phyloP scores from a whole-genome alignment of 306 rosid species.

The Citrullus mucosospermus region DNA sequence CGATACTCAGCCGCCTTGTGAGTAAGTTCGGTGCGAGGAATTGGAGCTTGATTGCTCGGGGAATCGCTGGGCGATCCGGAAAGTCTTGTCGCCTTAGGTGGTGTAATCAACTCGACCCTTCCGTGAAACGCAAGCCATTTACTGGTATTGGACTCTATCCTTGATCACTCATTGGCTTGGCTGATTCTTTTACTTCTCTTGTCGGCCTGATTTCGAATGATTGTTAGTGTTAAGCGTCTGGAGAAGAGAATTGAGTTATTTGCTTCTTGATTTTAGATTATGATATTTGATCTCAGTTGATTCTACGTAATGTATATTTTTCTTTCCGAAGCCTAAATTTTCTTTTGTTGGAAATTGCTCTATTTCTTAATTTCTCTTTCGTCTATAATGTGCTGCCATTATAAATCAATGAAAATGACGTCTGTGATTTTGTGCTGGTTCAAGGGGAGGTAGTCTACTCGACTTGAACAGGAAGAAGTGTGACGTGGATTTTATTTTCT shows the following conservation, averaged over 20 bases:
- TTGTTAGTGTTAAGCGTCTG: neutral
- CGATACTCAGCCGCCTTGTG: slow-evolving; percentile 60
- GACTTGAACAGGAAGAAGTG: neutral
- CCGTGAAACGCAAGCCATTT: slow-evolving; percentile 86
- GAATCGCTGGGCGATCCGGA: slow-evolving; percentile 81
- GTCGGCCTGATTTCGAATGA: neutral
- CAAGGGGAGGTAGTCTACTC: neutral
- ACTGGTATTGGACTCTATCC: slow-evolving; percentile 31
- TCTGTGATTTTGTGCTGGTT: neutral
- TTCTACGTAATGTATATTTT: neutral
- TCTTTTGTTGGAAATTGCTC: neutral
- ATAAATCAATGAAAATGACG: neutral
- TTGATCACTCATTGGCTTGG: neutral
- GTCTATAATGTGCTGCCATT: neutral
- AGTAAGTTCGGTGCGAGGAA: slow-evolving; percentile 83
- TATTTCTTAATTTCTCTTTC: neutral
- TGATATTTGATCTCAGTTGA: neutral
- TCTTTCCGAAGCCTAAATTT: neutral
- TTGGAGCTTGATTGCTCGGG: slow-evolving; percentile 92
- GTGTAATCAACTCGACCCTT: slow-evolving; percentile 95
- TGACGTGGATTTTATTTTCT: neutral
- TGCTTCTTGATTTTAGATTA: neutral
- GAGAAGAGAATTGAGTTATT: neutral
- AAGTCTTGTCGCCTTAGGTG: slow-evolving; percentile 93
- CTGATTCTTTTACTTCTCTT: neutral